A percentile compares a stretch with the other conserved stretches of the same genome.
Conservation (phyloP, 805 yeast species). For the Cyberlindnera japonica region DNA sequence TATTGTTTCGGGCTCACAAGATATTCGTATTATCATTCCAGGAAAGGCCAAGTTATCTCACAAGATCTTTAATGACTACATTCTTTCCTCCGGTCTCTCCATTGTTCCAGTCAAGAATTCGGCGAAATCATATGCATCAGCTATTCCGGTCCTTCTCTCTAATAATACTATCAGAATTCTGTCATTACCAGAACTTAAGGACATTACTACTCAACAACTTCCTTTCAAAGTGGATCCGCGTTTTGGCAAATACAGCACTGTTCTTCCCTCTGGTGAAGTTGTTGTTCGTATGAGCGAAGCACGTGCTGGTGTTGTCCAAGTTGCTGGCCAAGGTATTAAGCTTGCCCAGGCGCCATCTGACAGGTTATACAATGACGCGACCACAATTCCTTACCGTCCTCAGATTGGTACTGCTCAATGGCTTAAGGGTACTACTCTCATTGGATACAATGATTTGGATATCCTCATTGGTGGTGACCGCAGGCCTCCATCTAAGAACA, state of each 20-base stretch:
- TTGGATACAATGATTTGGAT: conserved; percentile 62
- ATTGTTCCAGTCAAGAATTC: conserved; percentile 28
- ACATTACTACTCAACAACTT: conserved; percentile 45
- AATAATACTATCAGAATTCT: conserved; percentile 44
- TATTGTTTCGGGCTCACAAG: conserved; percentile 51
- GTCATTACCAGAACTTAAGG: conserved; percentile 62
- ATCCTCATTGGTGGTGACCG: conserved; percentile 68
- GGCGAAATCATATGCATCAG: conserved; percentile 41
- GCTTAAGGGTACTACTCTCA: conserved; percentile 72
- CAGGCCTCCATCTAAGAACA: conserved; percentile 55
- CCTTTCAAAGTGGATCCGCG: conserved; percentile 40
- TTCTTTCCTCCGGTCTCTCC: conserved; percentile 50
- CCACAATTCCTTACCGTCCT: conserved; percentile 76
- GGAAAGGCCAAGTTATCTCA: conserved; percentile 63
- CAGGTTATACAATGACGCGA: conserved; percentile 62
- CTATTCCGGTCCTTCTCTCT: conserved; percentile 41
- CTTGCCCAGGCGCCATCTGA: conserved; percentile 37
- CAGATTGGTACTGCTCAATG: conserved; percentile 74
- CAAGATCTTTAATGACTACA: conserved; percentile 49
- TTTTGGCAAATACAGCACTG: conserved; percentile 41
- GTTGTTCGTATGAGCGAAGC: conserved; percentile 52
- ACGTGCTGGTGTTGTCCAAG: conserved; percentile 46
- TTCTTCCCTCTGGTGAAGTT: conserved; percentile 53
- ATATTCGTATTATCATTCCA: conserved; percentile 57
- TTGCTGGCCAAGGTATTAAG: conserved; percentile 7